Base-by-base conservation (phyloP, 2,329 filamentous ascomycete genomes). In the Fusarium sp. region DNA sequence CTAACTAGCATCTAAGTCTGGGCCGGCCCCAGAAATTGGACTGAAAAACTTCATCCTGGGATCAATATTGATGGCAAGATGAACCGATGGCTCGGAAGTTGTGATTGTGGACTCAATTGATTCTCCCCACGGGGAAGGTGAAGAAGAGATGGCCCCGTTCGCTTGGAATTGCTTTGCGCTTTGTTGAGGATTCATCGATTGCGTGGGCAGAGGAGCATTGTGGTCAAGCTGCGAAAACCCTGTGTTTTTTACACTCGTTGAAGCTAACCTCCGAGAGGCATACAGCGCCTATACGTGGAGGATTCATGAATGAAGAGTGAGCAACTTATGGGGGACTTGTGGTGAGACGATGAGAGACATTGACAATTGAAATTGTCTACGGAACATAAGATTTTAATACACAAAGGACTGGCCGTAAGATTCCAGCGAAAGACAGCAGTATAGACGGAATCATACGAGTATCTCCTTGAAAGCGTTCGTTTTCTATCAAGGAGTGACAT, bases 41-140 rank as follows among this genome's bases (percentile, higher is more conserved):
- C 20, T 58, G 38, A 31, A 31, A 56, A 40, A 58, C 61, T 64
- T 45, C 43, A 64, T 51, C 59, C n/a, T 38, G 51, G 43, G 33
- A 34, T 26, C 22, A 58, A 50, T 28, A 44, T 64, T n/a, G 38
- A 33, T 31, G 51, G 59, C 40, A 64, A 45, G 51, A 50, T 50
- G 38, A 64, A 64, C 38, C 59, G 59, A 64, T 64, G 39, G 59
- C 59, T 58, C 26, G 38, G 45, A 26, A 31, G 28, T 31, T 10
- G 28, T 31, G 28, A 31, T 13, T 40, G 38, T 31, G 26, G 31
- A 13, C 38, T 58, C 6, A 20, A 17, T 34, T 38, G 9, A 36
- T 39, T 66, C 26, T 60, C n/a, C 24, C 36, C 53, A 13, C 4
- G 36, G 45, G 24, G n/a, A 40, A 8, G 20, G 13, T 38, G 2